Evolutionary conservation across 768 basidiomycete species (phyloP).

Genomic region (Butyriboletus loyo): DNA sequence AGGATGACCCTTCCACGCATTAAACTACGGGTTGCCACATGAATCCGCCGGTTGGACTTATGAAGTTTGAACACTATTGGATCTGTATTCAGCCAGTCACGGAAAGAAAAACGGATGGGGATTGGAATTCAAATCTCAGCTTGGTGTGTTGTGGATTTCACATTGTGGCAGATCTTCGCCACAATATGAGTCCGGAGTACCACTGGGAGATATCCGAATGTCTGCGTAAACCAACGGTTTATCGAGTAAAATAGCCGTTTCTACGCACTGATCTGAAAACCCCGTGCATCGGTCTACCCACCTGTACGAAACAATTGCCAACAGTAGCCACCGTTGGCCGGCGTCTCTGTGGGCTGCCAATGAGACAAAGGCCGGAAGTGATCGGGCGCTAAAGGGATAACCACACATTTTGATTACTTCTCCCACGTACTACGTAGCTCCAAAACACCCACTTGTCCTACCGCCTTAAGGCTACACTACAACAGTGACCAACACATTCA

Average conservation of each 20-base stretch:
- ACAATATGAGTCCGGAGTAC: no score
- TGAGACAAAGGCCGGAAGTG: not conserved
- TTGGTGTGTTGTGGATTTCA: not conserved
- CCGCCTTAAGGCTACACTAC: conserved; percentile 23
- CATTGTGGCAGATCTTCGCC: not conserved
- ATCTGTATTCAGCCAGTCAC: not conserved
- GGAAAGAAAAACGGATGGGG: not conserved
- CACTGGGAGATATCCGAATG: not conserved
- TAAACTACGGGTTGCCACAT: conserved; percentile 9
- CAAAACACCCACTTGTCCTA: conserved; percentile 8
- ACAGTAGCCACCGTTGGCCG: conserved; percentile 9
- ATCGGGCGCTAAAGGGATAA: not conserved
- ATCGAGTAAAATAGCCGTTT: not conserved
- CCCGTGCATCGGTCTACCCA: conserved; percentile 1
- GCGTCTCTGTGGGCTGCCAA: not conserved
- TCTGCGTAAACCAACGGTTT: not conserved
- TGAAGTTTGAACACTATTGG: not conserved
- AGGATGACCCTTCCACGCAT: not conserved
- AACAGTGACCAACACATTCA: conserved; percentile 27
- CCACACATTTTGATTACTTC: conserved; percentile 4
- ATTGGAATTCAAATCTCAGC: not conserved
- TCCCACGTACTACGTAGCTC: conserved; percentile 1
- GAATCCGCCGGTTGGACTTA: not conserved
- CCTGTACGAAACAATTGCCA: conserved; percentile 9
- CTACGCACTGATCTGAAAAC: not conserved